Conservation (phyloP, 1,284 basidiomycete species). For the Leccinum pachyderme region DNA sequence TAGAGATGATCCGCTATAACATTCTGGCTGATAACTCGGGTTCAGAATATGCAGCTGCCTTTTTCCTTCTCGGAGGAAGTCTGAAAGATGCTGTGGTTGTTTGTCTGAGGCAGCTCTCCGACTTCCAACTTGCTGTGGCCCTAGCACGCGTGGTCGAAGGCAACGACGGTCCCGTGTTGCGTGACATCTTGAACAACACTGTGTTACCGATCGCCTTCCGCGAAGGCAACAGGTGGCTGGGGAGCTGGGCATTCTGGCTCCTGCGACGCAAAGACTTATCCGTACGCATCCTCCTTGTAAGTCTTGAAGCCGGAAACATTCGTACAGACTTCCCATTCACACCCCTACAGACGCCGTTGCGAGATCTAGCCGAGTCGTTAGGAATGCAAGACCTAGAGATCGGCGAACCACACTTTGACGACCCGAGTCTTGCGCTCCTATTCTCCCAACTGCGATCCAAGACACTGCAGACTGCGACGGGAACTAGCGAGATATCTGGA, state of each 20-base stretch:
- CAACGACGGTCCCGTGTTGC: constrained; percentile 78
- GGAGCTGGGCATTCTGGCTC: constrained; percentile 96
- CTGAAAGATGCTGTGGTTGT: constrained; percentile 92
- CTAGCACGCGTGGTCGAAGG: constrained; percentile 83
- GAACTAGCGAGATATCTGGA: constrained; percentile 85
- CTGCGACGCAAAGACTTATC: constrained; percentile 83
- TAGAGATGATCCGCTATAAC: constrained; percentile 7
- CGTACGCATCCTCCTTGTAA: constrained; percentile 78
- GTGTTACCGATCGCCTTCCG: constrained; percentile 85
- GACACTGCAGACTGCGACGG: constrained; percentile 89
- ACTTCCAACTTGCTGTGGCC: constrained; percentile 89
- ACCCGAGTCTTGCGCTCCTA: constrained; percentile 85
- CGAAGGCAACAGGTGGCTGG: constrained; percentile 91
- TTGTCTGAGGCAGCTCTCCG: constrained; percentile 83
- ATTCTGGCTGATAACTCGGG: constrained; percentile 9
- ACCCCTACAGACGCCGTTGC: constrained; percentile 65
- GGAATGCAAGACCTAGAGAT: constrained; percentile 59
- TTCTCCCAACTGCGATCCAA: constrained; percentile 89
- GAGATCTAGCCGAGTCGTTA: constrained; percentile 61
- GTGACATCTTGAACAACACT: constrained; percentile 65
- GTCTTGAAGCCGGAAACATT: constrained; percentile 21
- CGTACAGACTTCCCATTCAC: constrained; percentile 1
- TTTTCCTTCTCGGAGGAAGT: constrained; percentile 90
- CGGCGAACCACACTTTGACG: constrained; percentile 87
- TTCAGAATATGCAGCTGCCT: constrained; percentile 92